Evolutionary conservation across 805 yeast genomes (phyloP), one percentile per base, ranked within the genome.

Genomic region (Cephaloascus albidus): DNA sequence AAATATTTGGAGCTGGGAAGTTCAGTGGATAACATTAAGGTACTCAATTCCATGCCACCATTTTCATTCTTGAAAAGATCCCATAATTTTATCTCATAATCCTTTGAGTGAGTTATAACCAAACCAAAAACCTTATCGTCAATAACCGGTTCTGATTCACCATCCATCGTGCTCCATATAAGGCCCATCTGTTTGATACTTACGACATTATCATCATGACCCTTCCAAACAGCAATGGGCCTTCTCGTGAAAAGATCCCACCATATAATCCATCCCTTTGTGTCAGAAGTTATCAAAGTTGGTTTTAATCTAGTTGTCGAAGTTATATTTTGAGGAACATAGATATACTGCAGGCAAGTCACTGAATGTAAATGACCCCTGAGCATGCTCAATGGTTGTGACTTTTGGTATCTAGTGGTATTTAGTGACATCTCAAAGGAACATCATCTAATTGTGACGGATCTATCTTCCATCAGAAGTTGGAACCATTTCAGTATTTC

Each of bases 31-130:
- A 23, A 8, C 6, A 8, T 23, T 23, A 12, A 12, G 28, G 10
- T 8, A 6, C 10, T 8, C 6, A 23, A 12, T 23, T 23, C 12
- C 28, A 23, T 8, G 12, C 28, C 28, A 23, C 12, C 10, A 23
- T 23, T 6, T 23, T 8, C 30, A 53, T 17, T 20, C 51, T 17
- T 34, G 17, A 61, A 48, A 20, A 57, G 44, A 41, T 56, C 53
- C 81, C 80, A 78, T 23, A 76, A 50, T 42, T 59, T 68, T 16
- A 70, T 51, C 31, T 58, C 65, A 18, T 81, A 76, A 54, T 85
- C 94, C 40, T 85, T 65, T 0, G 81, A 81, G 52, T 85, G 93
- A 2, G 84, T 78, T 18, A 79, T 42, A 1, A 82, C 41, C 18
- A 57, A 49, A n/a, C 76, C 73, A 51, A 51, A 62, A 45, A 59